Evolutionary conservation across 352 stramenopile genomes (phyloP).

Genomic region (Phytophthora litchii): DNA sequence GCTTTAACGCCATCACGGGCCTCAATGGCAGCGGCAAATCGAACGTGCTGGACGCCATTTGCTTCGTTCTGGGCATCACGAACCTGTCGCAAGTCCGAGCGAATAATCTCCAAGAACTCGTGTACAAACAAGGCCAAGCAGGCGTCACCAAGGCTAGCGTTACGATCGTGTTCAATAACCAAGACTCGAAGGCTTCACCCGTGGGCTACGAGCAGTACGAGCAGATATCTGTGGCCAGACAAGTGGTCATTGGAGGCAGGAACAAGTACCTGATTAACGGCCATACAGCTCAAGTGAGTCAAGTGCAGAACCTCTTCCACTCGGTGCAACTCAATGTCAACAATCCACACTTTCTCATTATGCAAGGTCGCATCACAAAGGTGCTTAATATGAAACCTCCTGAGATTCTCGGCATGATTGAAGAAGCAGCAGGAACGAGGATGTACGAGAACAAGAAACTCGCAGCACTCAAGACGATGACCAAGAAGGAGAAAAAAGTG

Average conservation of each 20-base stretch:
- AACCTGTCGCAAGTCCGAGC: constrained; percentile 99
- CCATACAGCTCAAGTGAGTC: constrained; percentile 95
- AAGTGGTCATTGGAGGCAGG: constrained; percentile 98
- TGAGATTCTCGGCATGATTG: constrained; percentile 99
- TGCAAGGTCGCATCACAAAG: constrained; percentile 99
- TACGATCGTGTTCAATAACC: constrained; percentile 99
- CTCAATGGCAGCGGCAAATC: constrained; percentile 99
- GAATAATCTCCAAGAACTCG: constrained; percentile 98
- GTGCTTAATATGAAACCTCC: constrained; percentile 99
- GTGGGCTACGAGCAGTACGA: constrained; percentile 98
- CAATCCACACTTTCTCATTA: constrained; percentile 99
- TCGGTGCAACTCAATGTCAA: constrained; percentile 99
- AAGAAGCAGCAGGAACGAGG: constrained; percentile 98
- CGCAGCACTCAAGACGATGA: constrained; percentile 98
- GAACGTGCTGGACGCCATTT: constrained; percentile 99
- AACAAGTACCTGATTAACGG: constrained; percentile 99
- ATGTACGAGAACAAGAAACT: constrained; percentile 99
- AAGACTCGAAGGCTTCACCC: constrained; percentile 91
- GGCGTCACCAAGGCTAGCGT: constrained; percentile 99
- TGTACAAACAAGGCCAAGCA: constrained; percentile 99
- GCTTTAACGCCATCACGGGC: constrained; percentile 99
- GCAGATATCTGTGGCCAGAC: constrained; percentile 98
- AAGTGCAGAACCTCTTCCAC: constrained; percentile 99
- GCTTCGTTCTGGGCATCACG: constrained; percentile 99
- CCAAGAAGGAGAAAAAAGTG: constrained; percentile 99